phyloP scores from a whole-genome alignment of 352 stramenopile species.

The Phytophthora europaea region DNA sequence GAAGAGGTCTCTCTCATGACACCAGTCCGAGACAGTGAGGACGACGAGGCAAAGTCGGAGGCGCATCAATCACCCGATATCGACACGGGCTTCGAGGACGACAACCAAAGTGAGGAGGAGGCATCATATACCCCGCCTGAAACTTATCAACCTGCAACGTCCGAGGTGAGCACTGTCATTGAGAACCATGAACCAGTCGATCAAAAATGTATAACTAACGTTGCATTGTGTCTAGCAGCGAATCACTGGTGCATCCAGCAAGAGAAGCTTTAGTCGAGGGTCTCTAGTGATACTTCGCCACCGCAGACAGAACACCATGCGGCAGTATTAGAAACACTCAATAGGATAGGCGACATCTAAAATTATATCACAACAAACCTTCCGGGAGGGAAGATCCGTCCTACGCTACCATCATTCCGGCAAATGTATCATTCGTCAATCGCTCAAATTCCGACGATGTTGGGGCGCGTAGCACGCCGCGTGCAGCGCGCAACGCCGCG shows the following conservation, averaged over 20 bases:
- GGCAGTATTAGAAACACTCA: conserved; percentile 10
- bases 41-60: conserved; percentile 34
- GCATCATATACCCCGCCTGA: conserved; percentile 14
- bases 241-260: conserved; percentile 1
- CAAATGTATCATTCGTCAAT: conserved; percentile 11
- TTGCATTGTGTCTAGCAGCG: conserved; percentile 14
- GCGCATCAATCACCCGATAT: conserved; percentile 1
- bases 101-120: conserved; percentile 21
- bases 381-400: conserved; percentile 12
- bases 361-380: conserved; percentile 1
- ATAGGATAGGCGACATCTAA: conserved; percentile 34
- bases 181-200: background rate
- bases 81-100: conserved; percentile 17
- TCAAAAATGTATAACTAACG: conserved; percentile 3
- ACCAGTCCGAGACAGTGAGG: conserved; percentile 27
- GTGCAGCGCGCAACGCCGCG: conserved; percentile 13
- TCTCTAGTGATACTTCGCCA: conserved; percentile 9
- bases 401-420: conserved; percentile 24
- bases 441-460: conserved; percentile 29
- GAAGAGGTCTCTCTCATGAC: conserved; percentile 64
- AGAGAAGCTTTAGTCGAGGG: conserved; percentile 3
- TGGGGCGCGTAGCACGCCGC: conserved; percentile 27
- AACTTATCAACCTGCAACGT: conserved; percentile 27
- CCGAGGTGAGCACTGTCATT: conserved; percentile 28
- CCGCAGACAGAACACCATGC: conserved; percentile 14